These are phyloP conservation scores for Myxozyma melibiosi DNA, from an alignment of 805 yeast species.

Conservation along the genomic window DNA sequence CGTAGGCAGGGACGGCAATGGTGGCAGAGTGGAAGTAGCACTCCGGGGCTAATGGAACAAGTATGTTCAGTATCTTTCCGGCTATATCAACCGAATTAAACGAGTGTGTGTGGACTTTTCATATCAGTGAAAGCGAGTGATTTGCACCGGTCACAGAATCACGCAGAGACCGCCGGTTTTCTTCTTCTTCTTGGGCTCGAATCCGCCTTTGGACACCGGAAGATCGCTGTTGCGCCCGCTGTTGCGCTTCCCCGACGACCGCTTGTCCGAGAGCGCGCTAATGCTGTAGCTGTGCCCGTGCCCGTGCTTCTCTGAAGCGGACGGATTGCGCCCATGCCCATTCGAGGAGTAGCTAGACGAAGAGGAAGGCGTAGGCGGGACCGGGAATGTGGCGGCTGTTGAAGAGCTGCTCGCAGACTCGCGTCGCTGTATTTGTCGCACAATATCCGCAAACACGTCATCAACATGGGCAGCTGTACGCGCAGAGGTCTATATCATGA, in stretches of 20 bases:
- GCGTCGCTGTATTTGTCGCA: constrained; percentile 78
- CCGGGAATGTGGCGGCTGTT: background rate
- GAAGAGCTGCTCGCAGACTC: constrained; percentile 46
- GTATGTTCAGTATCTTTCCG: too few species aligned
- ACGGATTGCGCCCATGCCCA: background rate
- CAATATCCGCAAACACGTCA: constrained; percentile 29
- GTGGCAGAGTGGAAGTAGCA: too few species aligned
- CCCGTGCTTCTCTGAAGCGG: constrained; percentile 15
- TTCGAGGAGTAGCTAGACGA: constrained; percentile 4
- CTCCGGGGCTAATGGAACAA: too few species aligned
- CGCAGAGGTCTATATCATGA: constrained; percentile 24
- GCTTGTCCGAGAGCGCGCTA: constrained; percentile 6
- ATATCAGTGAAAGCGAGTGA: too few species aligned
- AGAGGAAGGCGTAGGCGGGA: background rate
- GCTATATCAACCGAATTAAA: too few species aligned
- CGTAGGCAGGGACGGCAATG: too few species aligned
- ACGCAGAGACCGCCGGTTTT: constrained; percentile 19
- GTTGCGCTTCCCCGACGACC: constrained; percentile 3
- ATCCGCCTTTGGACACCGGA: constrained; percentile 3
- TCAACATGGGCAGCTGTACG: constrained; percentile 22
- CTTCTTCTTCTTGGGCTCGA: constrained; percentile 10
- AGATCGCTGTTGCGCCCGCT: constrained; percentile 7
- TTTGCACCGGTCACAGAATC: constrained; percentile 13
- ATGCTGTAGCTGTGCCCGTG: constrained; percentile 6
- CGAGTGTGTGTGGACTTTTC: too few species aligned